A percentile compares a stretch with the other conserved stretches of the same genome.
phyloP scores from a whole-genome alignment of 371 early-diverging fungal genomes.

The Mortierella sp. region DNA sequence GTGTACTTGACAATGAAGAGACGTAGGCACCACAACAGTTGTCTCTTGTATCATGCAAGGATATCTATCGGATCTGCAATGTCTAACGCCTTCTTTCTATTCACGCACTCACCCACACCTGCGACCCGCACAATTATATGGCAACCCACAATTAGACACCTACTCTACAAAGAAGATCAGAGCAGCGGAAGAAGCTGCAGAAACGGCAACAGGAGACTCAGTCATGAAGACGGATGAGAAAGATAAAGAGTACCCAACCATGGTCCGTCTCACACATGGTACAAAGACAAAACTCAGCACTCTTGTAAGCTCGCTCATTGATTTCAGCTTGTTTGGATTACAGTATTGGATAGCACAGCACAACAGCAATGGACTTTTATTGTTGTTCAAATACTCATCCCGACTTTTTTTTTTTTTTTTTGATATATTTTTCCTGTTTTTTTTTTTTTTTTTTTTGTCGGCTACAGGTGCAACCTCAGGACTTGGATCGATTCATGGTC shows the following conservation, averaged over 20 bases:
- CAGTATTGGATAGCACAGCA: too few relatives aligned
- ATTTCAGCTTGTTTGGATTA: neutral
- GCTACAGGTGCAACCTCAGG: slow-evolving; percentile 56
- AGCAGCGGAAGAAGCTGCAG: slow-evolving; percentile 30
- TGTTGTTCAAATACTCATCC: neutral
- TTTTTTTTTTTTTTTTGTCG: neutral
- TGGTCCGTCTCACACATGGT: slow-evolving; percentile 44
- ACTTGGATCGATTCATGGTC: slow-evolving; percentile 62
- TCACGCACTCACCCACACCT: too few relatives aligned
- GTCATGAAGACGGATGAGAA: slow-evolving; percentile 26
- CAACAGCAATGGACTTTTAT: too few relatives aligned
- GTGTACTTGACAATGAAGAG: slow-evolving; percentile 58
- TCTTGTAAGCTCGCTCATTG: slow-evolving; percentile 19
- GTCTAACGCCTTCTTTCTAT: too few relatives aligned
- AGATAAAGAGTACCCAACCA: slow-evolving; percentile 50
- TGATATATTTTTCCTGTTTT: too few relatives aligned
- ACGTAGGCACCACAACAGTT: slow-evolving; percentile 15
- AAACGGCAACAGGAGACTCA: slow-evolving; percentile 31
- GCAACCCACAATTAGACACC: slow-evolving; percentile 7
- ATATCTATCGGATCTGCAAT: too few relatives aligned
- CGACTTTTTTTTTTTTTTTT: neutral
- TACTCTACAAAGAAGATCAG: slow-evolving; percentile 50
- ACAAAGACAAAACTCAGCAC: slow-evolving; percentile 46
- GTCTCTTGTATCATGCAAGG: too few relatives aligned
- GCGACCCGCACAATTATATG: too few relatives aligned